phyloP scores from a whole-genome alignment of 768 basidiomycete genomes.

The Lactarius psammicola region DNA sequence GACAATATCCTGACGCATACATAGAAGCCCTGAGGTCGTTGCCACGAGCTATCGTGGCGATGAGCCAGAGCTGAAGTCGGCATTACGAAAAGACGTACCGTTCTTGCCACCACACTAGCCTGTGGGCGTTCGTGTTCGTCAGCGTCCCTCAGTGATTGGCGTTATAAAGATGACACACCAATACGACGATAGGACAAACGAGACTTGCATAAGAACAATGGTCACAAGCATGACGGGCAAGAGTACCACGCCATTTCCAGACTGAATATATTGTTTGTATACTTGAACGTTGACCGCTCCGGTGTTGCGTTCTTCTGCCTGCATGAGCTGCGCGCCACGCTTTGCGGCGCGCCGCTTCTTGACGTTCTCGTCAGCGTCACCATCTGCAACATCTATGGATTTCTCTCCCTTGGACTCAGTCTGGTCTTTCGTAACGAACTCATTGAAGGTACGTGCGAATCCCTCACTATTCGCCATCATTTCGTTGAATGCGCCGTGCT shows the following conservation, averaged over 20 bases:
- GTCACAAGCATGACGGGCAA: slow-evolving; percentile 64
- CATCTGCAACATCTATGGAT: slow-evolving; percentile 39
- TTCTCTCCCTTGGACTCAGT: slow-evolving; percentile 48
- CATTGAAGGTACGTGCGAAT: slow-evolving; percentile 50
- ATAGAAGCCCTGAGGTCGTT: slow-evolving; percentile 65
- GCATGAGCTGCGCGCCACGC: slow-evolving; percentile 64
- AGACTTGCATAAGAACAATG: slow-evolving; percentile 63
- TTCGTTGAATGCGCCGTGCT: slow-evolving; percentile 75
- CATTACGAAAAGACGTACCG: slow-evolving; percentile 37
- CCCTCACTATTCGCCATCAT: slow-evolving; percentile 62
- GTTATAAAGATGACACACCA: slow-evolving; percentile 50
- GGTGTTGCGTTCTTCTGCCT: slow-evolving; percentile 76
- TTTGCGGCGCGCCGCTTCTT: slow-evolving; percentile 39
- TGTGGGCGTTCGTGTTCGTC: slow-evolving; percentile 29
- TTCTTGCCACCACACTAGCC: slow-evolving; percentile 88
- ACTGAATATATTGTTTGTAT: slow-evolving; percentile 62
- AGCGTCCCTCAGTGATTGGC: slow-evolving; percentile 3
- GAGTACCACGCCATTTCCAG: slow-evolving; percentile 66
- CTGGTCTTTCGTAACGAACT: slow-evolving; percentile 62
- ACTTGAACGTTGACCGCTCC: slow-evolving; percentile 61
- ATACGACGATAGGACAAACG: slow-evolving; percentile 69
- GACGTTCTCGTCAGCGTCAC: slow-evolving; percentile 38
- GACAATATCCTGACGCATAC: slow-evolving; percentile 42
- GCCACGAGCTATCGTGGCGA: slow-evolving; percentile 47
- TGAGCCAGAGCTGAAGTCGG: slow-evolving; percentile 20